Evolutionary conservation across 768 basidiomycete genomes (phyloP), one percentile per base, ranked within the genome.

Genomic region (Fomitopsis serialis): DNA sequence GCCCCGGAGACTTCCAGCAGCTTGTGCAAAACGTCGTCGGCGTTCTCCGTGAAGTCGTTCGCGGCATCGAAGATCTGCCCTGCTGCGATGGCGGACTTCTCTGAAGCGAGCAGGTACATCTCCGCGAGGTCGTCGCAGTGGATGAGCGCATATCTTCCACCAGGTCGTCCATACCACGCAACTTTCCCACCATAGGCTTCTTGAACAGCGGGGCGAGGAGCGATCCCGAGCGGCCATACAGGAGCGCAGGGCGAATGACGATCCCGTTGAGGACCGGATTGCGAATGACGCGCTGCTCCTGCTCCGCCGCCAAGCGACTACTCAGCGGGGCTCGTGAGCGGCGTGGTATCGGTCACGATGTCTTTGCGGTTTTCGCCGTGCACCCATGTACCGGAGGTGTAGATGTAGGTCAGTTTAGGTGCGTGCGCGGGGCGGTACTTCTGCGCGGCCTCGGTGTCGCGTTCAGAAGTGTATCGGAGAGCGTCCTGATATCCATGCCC

Each of bases 61-160:
- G 66, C 58, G 1, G 64, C 73, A 45, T 74, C 68, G 64, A 79
- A 74, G 8, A 72, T 70, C 55, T 68, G 62, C 13, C 77, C 77
- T 0, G 62, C 61, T 12, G 68, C 56, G 5, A 74, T 54, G 10
- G 60, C 50, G 1, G 70, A 73, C 55, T 68, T 66, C 64, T 78
- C 78, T 8, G 70, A 70, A 1, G 66, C 69, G 10, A 70, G 60
- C 2, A 77, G 32, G 53, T 72, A 78, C 29, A 75, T 44, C 42
- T 76, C 76, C 3, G 75, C 76, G 32, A 75, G 61, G 56, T 79
- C 78, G 58, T 79, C 78, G 17, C 55, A 48, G 58, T 79, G 78
- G 42, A 79, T 63, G 3, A 70, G 48, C 10, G 67, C 57, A 19
- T 65, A 68, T 34, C 74, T 60, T 2, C 65, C 66, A 2, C 68